phyloP scores from a whole-genome alignment of 352 stramenopile genomes.

The Phytophthora brassicae region DNA sequence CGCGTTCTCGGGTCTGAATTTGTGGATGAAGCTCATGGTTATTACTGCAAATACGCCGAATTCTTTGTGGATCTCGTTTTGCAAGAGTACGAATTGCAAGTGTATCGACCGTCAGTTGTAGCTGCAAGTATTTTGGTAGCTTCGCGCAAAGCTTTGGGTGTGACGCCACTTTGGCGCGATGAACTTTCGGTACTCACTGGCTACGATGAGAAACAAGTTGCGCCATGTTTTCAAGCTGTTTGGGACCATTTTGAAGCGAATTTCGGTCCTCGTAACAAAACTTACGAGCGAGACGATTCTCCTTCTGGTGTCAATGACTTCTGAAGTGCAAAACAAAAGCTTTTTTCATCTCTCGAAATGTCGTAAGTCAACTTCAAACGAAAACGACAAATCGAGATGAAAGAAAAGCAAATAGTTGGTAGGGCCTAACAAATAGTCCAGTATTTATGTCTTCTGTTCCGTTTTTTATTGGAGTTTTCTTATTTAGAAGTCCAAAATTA shows the following conservation, averaged over 20 bases:
- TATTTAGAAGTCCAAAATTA: slow-evolving; percentile 13
- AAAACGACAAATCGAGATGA: too few relatives aligned
- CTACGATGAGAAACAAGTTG: slow-evolving; percentile 78
- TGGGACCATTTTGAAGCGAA: slow-evolving; percentile 80
- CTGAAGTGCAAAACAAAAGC: too few relatives aligned
- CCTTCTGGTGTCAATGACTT: slow-evolving; percentile 68
- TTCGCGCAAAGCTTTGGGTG: slow-evolving; percentile 74
- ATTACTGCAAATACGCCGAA: slow-evolving; percentile 85
- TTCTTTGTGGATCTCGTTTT: slow-evolving; percentile 87
- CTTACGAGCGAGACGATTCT: slow-evolving; percentile 63
- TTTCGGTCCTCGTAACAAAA: slow-evolving; percentile 77
- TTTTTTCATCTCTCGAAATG: too few relatives aligned
- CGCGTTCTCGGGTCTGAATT: slow-evolving; percentile 70
- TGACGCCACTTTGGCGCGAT: slow-evolving; percentile 80
- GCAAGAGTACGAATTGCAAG: slow-evolving; percentile 83
- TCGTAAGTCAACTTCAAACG: too few relatives aligned
- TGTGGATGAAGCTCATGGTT: slow-evolving; percentile 73
- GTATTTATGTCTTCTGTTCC: slow-evolving; percentile 48
- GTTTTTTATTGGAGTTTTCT: too few relatives aligned
- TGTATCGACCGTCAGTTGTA: slow-evolving; percentile 80
- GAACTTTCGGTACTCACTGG: slow-evolving; percentile 80
- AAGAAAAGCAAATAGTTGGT: slow-evolving; percentile 43
- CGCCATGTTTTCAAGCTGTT: slow-evolving; percentile 82
- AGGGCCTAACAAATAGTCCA: slow-evolving; percentile 49
- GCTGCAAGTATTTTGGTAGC: slow-evolving; percentile 76